phyloP scores from a whole-genome alignment of 441 rosid genomes.

The Jatropha multifida region DNA sequence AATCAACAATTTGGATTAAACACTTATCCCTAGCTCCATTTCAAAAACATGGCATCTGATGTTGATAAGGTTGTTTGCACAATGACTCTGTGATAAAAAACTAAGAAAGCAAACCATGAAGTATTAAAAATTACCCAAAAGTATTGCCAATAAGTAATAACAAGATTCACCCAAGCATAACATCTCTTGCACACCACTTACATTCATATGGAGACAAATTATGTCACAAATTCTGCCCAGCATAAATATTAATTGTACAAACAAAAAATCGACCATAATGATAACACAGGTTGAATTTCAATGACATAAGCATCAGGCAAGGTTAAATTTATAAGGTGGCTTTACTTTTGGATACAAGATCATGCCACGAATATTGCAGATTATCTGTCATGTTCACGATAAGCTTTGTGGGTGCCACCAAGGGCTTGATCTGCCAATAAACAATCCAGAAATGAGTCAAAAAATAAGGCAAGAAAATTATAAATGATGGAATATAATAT shows the following conservation, averaged over 20 bases:
- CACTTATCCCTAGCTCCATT: background rate
- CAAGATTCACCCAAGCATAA: background rate
- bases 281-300: background rate
- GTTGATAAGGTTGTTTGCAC: background rate
- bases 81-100: background rate
- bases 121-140: background rate
- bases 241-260: background rate
- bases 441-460: constrained; percentile 19
- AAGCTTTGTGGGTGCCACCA: constrained; percentile 74
- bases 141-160: background rate
- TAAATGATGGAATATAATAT: constrained; percentile 9
- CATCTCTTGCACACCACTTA: background rate
- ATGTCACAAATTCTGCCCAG: background rate
- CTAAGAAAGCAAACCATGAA: background rate
- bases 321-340: background rate
- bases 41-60: background rate
- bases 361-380: constrained; percentile 94
- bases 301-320: background rate
- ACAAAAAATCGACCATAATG: background rate
- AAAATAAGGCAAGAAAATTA: background rate
- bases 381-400: constrained; percentile 47
- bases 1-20: background rate
- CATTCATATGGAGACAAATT: background rate
- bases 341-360: constrained; percentile 87
- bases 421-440: constrained; percentile 76